Evolutionary conservation across 352 stramenopile genomes (phyloP), one percentile per base, ranked within the genome.

Genomic region (Phytophthora constricta): DNA sequence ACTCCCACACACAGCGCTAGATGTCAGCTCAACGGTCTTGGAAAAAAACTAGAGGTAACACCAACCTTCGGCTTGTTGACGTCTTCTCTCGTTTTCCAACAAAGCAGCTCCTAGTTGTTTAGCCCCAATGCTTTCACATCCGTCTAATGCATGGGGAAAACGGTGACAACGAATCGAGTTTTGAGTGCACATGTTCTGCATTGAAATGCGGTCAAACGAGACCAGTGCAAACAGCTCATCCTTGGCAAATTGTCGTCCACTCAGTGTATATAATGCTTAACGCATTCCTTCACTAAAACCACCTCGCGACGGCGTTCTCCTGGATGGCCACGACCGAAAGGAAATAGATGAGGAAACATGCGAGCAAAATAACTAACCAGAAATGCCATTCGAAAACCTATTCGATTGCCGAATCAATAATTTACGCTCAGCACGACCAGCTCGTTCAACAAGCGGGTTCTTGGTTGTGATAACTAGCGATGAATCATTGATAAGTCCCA

Each of bases 191-290:
- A 46, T 23, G 39, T 46, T n/a, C 19, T 46, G 13, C 39, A 46
- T 17, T 26, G 47, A 22, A 11, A 54, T 42, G 9, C 26, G 16
- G 20, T 54, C 47, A 20, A 54, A 42, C 26, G 47, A 23, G 10
- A 54, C 47, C 22, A 54, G 27, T 10, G 19, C 20, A 16, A 49
- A 49, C 13, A 49, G 13, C 20, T 23, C 17, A 19, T 49, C 43
- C 23, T 54, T 17, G 23, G 47, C 27, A 54, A 54, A 54, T 42
- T 16, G 16, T 17, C n/a, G 47, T 19, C 5, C 5, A 26, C 26
- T 54, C 25, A 54, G 37, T 41, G 10, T 20, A 33, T 42, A 17
- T 54, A 54, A 22, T 54, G 27, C 47, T 54, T 42, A 5, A 42
- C 47, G 22, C 47, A 55, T 11, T 41, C 47, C 13, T 54, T 54